Conservation (phyloP, 2,329 filamentous ascomycete genomes). For the Trichoderma aggressivum region DNA sequence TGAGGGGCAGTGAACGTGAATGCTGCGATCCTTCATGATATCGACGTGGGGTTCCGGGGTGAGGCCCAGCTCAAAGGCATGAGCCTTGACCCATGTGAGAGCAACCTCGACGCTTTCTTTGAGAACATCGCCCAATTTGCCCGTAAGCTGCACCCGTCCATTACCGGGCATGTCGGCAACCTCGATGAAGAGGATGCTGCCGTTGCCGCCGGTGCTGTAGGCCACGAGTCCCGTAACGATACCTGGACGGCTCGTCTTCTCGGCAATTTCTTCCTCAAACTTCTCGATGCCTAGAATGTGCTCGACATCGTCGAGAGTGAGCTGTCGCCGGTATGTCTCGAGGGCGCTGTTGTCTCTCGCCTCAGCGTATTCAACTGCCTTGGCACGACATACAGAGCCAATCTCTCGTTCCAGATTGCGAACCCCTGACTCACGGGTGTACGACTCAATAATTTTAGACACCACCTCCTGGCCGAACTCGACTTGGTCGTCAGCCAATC, state of each 20-base stretch:
- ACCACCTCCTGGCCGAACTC: conserved; percentile 77
- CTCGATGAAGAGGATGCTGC: conserved; percentile 96
- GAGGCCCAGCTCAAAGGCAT: conserved; percentile 86
- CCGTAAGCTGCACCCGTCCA: conserved; percentile 89
- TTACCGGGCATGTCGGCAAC: conserved; percentile 95
- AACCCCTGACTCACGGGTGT: conserved; percentile 94
- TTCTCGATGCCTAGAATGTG: conserved; percentile 87
- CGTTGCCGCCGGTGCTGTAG: conserved; percentile 88
- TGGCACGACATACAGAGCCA: conserved; percentile 87
- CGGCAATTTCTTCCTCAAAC: conserved; percentile 93
- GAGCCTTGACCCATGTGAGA: conserved; percentile 93
- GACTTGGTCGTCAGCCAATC: conserved; percentile 72
- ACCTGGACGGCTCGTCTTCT: conserved; percentile 77
- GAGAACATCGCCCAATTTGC: conserved; percentile 92
- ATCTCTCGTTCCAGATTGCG: conserved; percentile 95
- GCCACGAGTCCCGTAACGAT: conserved; percentile 95
- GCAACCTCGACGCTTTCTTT: conserved; percentile 98
- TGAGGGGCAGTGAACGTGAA: conserved; percentile 94
- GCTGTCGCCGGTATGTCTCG: conserved; percentile 67
- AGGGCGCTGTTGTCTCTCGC: conserved; percentile 71
- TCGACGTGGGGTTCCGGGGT: conserved; percentile 78
- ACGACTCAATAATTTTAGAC: conserved; percentile 92
- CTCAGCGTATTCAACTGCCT: conserved; percentile 92
- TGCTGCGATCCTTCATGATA: conserved; percentile 90
- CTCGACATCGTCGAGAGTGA: conserved; percentile 80